phyloP scores from a whole-genome alignment of 768 basidiomycete genomes.

The Lactarius pseudohatsudake region DNA sequence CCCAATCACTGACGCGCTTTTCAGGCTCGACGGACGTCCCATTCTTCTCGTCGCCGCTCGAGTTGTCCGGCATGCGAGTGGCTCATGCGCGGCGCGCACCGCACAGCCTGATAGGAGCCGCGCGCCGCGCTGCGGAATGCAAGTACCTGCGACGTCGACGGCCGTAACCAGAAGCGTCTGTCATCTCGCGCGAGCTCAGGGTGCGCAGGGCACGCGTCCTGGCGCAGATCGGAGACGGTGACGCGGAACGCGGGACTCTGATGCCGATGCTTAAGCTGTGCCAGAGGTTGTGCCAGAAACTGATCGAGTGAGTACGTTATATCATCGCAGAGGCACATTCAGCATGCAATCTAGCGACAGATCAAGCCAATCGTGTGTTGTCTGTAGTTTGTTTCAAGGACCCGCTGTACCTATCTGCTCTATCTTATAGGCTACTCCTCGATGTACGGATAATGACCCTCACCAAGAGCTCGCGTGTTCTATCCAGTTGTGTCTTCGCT shows the following conservation, averaged over 20 bases:
- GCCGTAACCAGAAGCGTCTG: neutral
- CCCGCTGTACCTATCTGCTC: neutral
- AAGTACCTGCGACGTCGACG: conserved; percentile 13
- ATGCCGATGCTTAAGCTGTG: neutral
- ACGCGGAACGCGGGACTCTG: neutral
- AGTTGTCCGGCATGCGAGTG: conserved; percentile 24
- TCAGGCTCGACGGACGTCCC: conserved; percentile 18
- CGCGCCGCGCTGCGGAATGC: conserved; percentile 8
- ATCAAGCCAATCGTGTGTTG: neutral
- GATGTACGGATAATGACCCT: neutral
- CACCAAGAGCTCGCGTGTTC: neutral
- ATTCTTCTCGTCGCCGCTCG: conserved; percentile 16
- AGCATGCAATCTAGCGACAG: neutral
- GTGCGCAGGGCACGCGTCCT: neutral
- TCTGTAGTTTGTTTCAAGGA: neutral
- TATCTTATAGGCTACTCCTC: neutral
- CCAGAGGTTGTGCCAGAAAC: no score
- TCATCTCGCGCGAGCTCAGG: conserved; percentile 15
- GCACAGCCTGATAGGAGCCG: conserved; percentile 11
- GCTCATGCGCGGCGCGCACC: conserved; percentile 22
- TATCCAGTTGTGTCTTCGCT: neutral
- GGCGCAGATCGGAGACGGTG: neutral
- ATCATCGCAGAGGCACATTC: neutral
- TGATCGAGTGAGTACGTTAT: neutral
- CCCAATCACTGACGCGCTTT: no score